These are phyloP conservation scores for Aspergillus sclerotioniger DNA, from an alignment of 495 filamentous ascomycete genomes.

Conservation along the genomic window DNA sequence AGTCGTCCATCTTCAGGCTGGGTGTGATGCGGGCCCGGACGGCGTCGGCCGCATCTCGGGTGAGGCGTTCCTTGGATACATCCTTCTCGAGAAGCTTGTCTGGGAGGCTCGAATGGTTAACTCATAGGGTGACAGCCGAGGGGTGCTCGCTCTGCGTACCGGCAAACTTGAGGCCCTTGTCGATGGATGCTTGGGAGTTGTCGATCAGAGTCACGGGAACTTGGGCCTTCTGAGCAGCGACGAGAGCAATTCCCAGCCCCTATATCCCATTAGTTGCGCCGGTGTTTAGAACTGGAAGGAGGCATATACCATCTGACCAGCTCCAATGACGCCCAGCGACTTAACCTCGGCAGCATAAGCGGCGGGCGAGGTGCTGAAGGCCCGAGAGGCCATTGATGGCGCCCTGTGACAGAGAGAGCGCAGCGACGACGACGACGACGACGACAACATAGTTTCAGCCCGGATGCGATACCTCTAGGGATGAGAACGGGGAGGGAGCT, in stretches of 20 bases:
- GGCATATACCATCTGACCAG: constrained; percentile 81
- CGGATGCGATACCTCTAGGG: constrained; percentile 7
- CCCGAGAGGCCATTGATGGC: constrained; percentile 34
- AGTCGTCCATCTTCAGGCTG: constrained; percentile 71
- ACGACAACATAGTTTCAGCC: constrained; percentile 32
- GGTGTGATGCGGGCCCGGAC: constrained; percentile 65
- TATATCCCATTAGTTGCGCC: constrained; percentile 33
- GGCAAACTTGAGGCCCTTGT: constrained; percentile 89
- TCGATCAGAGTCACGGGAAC: constrained; percentile 89
- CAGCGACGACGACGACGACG: constrained; percentile 27
- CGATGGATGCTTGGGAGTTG: constrained; percentile 77
- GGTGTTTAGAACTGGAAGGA: background rate
- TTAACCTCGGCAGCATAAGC: constrained; percentile 72
- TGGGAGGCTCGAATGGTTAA: constrained; percentile 25
- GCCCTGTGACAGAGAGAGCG: constrained; percentile 30
- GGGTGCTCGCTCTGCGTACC: constrained; percentile 45
- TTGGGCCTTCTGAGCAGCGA: constrained; percentile 80
- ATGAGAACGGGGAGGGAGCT: background rate
- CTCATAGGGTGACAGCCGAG: background rate
- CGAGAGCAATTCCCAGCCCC: constrained; percentile 95
- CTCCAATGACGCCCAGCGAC: constrained; percentile 87
- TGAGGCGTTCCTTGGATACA: constrained; percentile 77
- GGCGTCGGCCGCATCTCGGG: constrained; percentile 70
- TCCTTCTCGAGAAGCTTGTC: constrained; percentile 93
- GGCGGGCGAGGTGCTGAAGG: constrained; percentile 44